These are phyloP conservation scores for Sicyos edulis DNA, from an alignment of 306 rosid species.

Conservation along the genomic window DNA sequence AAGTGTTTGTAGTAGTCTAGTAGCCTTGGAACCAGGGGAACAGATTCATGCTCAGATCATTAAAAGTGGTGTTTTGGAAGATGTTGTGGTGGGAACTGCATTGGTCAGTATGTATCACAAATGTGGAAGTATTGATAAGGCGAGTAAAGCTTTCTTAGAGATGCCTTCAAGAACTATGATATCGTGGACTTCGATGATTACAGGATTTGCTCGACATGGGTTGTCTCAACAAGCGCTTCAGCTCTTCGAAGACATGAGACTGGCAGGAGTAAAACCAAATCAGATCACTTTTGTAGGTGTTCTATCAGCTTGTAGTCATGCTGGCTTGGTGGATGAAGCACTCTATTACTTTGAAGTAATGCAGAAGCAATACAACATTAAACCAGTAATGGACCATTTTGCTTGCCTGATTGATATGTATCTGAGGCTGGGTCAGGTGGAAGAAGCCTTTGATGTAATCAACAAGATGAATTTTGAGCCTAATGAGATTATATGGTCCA, in stretches of 20 bases:
- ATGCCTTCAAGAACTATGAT: slow-evolving; percentile 80
- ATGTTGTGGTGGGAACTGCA: slow-evolving; percentile 65
- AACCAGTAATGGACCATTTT: slow-evolving; percentile 83
- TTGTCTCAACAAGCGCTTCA: slow-evolving; percentile 63
- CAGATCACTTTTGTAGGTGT: slow-evolving; percentile 78
- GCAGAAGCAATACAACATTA: slow-evolving; percentile 68
- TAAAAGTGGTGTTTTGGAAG: slow-evolving; percentile 60
- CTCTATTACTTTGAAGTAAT: slow-evolving; percentile 60
- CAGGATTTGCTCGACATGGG: slow-evolving; percentile 74
- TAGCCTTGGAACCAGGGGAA: slow-evolving; percentile 74
- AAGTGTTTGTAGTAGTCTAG: slow-evolving; percentile 58
- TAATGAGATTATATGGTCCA: slow-evolving; percentile 68
- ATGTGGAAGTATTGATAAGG: slow-evolving; percentile 76
- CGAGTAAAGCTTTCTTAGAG: slow-evolving; percentile 77
- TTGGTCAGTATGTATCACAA: slow-evolving; percentile 72
- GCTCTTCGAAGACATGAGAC: slow-evolving; percentile 76
- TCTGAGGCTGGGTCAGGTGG: slow-evolving; percentile 54
- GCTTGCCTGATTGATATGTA: slow-evolving; percentile 69
- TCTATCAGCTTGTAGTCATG: slow-evolving; percentile 74
- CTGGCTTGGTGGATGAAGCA: slow-evolving; percentile 73
- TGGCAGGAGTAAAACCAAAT: slow-evolving; percentile 67
- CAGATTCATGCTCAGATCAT: slow-evolving; percentile 74
- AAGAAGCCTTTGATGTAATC: slow-evolving; percentile 61
- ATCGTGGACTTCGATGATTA: slow-evolving; percentile 84
- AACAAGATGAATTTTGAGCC: slow-evolving; percentile 61